Conservation (phyloP, 768 basidiomycete genomes). For the Boletus vermiculosoides region DNA sequence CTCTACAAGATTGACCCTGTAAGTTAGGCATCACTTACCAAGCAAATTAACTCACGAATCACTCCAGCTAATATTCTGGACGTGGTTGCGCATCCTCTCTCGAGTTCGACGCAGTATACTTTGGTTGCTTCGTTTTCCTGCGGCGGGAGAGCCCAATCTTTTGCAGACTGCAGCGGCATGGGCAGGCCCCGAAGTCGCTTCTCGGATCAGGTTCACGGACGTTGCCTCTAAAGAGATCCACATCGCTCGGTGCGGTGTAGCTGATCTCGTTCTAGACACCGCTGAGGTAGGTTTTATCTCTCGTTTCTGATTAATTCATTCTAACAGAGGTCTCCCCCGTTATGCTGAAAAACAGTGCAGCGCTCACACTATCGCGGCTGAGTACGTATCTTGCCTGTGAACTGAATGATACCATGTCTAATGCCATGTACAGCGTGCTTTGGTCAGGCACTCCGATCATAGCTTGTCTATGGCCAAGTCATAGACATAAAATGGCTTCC, state of each 20-base stretch:
- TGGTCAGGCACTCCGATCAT: conserved; percentile 53
- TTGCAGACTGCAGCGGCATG: conserved; percentile 41
- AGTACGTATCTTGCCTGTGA: conserved; percentile 32
- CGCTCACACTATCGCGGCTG: conserved; percentile 51
- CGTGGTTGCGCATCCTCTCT: conserved; percentile 48
- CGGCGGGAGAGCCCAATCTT: conserved; percentile 46
- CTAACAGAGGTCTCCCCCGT: background rate
- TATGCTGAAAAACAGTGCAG: conserved; percentile 39
- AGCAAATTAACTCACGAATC: conserved; percentile 4
- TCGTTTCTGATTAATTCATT: background rate
- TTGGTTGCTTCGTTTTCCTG: conserved; percentile 54
- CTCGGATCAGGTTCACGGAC: conserved; percentile 48
- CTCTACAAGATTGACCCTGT: conserved; percentile 49
- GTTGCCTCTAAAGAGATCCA: conserved; percentile 47
- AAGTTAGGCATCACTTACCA: conserved; percentile 3
- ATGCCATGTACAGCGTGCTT: conserved; percentile 37
- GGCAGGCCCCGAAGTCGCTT: conserved; percentile 46
- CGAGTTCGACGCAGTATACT: conserved; percentile 46
- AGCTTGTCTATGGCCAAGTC: conserved; percentile 44
- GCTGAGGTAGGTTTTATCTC: conserved; percentile 38
- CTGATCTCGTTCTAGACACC: conserved; percentile 52
- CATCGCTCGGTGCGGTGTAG: conserved; percentile 44
- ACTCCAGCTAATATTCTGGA: conserved; percentile 40
- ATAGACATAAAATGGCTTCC: conserved; percentile 49
- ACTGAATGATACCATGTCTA: background rate